Percentiles rank a stretch among this genome's conserved stretches.
Conservation (phyloP, 2,329 filamentous ascomycete species). For the Teratosphaeria viscida region DNA sequence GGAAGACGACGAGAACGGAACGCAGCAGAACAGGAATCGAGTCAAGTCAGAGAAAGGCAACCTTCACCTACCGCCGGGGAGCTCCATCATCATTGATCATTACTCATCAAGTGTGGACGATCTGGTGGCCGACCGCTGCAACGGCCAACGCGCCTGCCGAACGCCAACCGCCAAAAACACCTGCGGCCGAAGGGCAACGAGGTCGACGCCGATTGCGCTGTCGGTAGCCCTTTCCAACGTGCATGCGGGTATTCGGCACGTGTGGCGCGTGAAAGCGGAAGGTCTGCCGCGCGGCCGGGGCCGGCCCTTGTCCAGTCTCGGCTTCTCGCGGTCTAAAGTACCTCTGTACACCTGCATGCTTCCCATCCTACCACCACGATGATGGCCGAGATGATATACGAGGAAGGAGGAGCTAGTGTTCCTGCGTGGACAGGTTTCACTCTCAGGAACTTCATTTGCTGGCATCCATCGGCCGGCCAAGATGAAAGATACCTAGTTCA, state of each 20-base stretch:
- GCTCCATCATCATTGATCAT: background rate
- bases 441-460: background rate
- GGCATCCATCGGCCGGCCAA: background rate
- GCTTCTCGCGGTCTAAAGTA: background rate
- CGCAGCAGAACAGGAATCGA: background rate
- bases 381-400: background rate
- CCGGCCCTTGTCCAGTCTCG: background rate
- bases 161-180: background rate
- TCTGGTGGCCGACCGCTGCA: background rate
- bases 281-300: background rate
- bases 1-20: background rate
- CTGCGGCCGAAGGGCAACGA: background rate
- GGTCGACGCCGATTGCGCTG: background rate
- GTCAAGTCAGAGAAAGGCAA: background rate
- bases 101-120: background rate
- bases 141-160: background rate
- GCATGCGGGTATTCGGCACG: background rate
- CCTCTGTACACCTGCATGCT: background rate
- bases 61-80: background rate
- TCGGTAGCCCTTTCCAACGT: background rate
- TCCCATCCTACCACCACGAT: background rate
- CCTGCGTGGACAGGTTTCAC: background rate
- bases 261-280: background rate
- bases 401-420: background rate
- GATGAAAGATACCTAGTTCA: background rate